Conservation (phyloP, 352 stramenopile genomes). For the Pythium myriotylum region DNA sequence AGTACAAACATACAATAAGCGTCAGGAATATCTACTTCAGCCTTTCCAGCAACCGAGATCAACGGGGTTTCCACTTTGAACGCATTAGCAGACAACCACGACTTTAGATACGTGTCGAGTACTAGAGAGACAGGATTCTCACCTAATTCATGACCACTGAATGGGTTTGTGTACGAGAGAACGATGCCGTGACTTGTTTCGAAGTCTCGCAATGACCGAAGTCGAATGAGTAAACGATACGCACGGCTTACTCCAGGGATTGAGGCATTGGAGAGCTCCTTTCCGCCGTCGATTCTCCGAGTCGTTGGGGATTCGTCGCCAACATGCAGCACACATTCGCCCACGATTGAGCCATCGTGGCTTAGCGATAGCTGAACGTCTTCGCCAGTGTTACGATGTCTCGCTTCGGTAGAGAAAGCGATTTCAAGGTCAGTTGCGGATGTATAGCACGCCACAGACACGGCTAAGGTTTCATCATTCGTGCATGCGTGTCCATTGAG, state of each 20-base stretch:
- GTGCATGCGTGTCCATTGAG: background rate
- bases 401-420: background rate
- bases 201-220: conserved; percentile 25
- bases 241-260: conserved; percentile 18
- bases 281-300: too few relatives aligned
- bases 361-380: background rate
- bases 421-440: conserved; percentile 19
- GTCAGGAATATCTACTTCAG: conserved; percentile 34
- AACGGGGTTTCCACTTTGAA: conserved; percentile 43
- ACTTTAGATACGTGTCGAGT: too few relatives aligned
- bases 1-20: conserved; percentile 57
- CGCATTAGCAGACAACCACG: background rate
- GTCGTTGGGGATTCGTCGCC: too few relatives aligned
- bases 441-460: conserved; percentile 18
- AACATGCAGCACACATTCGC: conserved; percentile 14
- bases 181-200: conserved; percentile 12
- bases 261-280: background rate
- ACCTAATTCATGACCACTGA: conserved; percentile 25
- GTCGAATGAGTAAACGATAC: conserved; percentile 23
- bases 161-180: conserved; percentile 29
- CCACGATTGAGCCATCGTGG: background rate
- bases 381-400: background rate
- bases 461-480: background rate
- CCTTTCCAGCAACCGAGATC: conserved; percentile 39
- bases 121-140: too few relatives aligned